Evolutionary conservation across 805 yeast genomes (phyloP).

Genomic region (Wickerhamomyces strasburgensis): DNA sequence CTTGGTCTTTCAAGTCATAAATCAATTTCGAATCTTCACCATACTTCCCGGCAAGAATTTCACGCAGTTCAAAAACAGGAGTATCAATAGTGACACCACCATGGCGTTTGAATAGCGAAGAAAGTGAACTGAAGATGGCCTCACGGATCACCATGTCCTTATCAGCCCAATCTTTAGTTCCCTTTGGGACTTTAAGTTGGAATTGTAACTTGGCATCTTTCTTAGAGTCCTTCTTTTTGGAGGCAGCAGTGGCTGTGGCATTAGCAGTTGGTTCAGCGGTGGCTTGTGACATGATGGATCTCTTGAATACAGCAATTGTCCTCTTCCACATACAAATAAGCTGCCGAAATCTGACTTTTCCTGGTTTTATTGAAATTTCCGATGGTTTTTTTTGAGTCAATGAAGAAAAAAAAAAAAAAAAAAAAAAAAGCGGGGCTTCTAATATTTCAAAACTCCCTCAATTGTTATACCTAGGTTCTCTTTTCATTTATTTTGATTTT

Average conservation of each 20-base stretch:
- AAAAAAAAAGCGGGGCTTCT: no score
- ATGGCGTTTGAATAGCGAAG: conserved; percentile 80
- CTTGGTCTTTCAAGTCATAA: conserved; percentile 95
- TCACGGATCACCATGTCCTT: conserved; percentile 95
- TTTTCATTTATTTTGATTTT: not conserved
- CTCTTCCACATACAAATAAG: not conserved
- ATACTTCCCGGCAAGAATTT: conserved; percentile 92
- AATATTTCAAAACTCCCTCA: no score
- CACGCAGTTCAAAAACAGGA: conserved; percentile 95
- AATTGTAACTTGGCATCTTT: conserved; percentile 52
- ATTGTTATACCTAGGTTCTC: no score
- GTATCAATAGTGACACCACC: conserved; percentile 99
- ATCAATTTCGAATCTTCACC: conserved; percentile 98
- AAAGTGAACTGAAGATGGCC: conserved; percentile 71
- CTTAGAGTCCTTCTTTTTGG: conserved; percentile 11
- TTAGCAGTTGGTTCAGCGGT: not conserved
- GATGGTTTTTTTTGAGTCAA: no score
- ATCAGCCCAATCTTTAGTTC: conserved; percentile 98
- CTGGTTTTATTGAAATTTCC: no score
- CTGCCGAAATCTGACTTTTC: not conserved
- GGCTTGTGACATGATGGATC: conserved; percentile 3
- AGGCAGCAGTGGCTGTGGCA: conserved; percentile 4
- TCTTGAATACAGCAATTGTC: not conserved
- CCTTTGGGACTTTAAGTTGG: conserved; percentile 91
- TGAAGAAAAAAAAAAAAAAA: no score